These are phyloP conservation scores for Fonsecaea pugnacius DNA, from an alignment of 2,329 filamentous ascomycete genomes.

Conservation along the genomic window DNA sequence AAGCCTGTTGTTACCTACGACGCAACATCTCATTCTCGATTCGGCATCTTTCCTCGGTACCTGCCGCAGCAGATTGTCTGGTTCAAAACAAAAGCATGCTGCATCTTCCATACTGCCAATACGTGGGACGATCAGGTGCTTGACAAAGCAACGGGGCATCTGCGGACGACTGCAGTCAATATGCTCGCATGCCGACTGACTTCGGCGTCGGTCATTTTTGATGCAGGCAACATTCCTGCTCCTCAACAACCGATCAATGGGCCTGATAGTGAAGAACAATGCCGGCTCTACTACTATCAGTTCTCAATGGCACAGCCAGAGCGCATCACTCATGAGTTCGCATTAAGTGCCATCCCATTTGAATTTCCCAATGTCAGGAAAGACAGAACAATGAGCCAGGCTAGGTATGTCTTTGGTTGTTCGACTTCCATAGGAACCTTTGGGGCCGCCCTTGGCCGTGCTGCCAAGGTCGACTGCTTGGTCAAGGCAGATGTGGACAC, in stretches of 20 bases:
- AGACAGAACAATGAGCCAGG: constrained; percentile 59
- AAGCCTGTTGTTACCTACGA: constrained; percentile 65
- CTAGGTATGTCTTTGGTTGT: constrained; percentile 70
- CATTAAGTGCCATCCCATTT: constrained; percentile 66
- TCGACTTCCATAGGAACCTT: constrained; percentile 63
- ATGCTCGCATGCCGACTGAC: constrained; percentile 70
- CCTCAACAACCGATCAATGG: constrained; percentile 52
- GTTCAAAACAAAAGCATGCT: constrained; percentile 70
- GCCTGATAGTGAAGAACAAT: constrained; percentile 61
- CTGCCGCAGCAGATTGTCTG: constrained; percentile 63
- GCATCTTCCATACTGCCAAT: constrained; percentile 74
- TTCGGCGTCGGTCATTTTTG: constrained; percentile 67
- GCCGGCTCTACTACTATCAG: constrained; percentile 70
- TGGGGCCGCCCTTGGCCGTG: constrained; percentile 64
- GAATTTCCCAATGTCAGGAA: constrained; percentile 69
- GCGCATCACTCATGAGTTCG: constrained; percentile 65
- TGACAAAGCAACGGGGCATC: constrained; percentile 36
- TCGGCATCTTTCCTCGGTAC: constrained; percentile 69
- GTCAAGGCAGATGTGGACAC: constrained; percentile 63
- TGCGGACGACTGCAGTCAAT: constrained; percentile 56
- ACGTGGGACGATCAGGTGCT: constrained; percentile 63
- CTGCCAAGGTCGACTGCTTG: constrained; percentile 68
- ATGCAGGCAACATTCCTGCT: constrained; percentile 64
- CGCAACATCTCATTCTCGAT: constrained; percentile 61
- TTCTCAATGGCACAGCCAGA: constrained; percentile 48